Evolutionary conservation across 2,329 filamentous ascomycete species (phyloP).

Genomic region (Cadophora sp.): DNA sequence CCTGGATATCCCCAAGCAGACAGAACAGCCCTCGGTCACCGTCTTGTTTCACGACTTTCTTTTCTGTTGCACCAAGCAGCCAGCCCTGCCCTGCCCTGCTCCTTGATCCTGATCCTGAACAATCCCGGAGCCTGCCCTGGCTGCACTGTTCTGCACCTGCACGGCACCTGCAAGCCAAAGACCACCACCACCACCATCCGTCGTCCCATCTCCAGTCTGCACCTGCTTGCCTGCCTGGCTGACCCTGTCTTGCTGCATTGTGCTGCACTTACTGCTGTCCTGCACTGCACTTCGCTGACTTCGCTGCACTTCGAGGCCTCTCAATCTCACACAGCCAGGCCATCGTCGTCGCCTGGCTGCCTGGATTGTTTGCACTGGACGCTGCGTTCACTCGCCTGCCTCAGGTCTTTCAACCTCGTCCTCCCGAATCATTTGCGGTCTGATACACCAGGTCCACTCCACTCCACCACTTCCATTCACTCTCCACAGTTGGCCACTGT

Average conservation of each 20-base stretch:
- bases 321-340: neutral
- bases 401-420: neutral
- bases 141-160: neutral
- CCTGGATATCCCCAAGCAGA: too few species aligned
- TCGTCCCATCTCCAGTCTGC: neutral
- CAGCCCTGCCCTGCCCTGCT: too few species aligned
- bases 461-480: neutral
- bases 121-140: too few species aligned
- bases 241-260: too few species aligned
- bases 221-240: neutral
- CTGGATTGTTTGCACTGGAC: too few species aligned
- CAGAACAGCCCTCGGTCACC: too few species aligned
- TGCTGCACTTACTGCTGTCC: too few species aligned
- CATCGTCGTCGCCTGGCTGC: neutral
- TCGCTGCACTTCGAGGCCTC: too few species aligned
- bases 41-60: too few species aligned
- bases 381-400: too few species aligned
- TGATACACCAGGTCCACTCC: slow-evolving; percentile 17
- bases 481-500: too few species aligned
- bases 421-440: slow-evolving; percentile 29
- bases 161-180: neutral
- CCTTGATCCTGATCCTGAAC: neutral
- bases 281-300: neutral
- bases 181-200: neutral
- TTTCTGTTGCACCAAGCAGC: too few species aligned